phyloP scores from a whole-genome alignment of 2,329 filamentous ascomycete species.

The Hypoxylon sp. region DNA sequence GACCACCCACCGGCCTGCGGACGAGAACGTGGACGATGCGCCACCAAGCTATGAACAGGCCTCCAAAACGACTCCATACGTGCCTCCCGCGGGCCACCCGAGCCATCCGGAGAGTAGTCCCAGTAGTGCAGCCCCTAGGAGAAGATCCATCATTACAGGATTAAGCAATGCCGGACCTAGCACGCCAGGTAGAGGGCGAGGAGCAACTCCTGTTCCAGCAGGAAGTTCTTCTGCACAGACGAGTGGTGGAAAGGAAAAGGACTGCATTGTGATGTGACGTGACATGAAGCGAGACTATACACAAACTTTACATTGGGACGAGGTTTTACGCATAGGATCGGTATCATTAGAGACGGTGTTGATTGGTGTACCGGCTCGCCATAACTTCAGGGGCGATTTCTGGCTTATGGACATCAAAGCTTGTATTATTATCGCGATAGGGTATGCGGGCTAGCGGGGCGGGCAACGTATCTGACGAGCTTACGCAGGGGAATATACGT shows the following conservation, averaged over 20 bases:
- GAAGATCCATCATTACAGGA: constrained; percentile 35
- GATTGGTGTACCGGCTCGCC: constrained; percentile 14
- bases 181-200: constrained; percentile 58
- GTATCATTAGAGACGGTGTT: constrained; percentile 19
- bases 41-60: constrained; percentile 73
- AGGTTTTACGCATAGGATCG: constrained; percentile 7
- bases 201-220: constrained; percentile 36
- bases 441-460: constrained; percentile 3
- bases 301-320: constrained; percentile 5
- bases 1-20: constrained; percentile 57
- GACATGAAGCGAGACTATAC: not conserved
- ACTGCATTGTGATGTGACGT: constrained; percentile 52
- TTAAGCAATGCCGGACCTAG: constrained; percentile 46
- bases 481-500: constrained; percentile 29
- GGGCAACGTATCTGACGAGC: constrained; percentile 13
- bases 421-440: constrained; percentile 25
- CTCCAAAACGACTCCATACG: constrained; percentile 65
- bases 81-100: constrained; percentile 67
- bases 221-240: constrained; percentile 26
- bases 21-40: constrained; percentile 64
- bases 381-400: constrained; percentile 10
- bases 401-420: constrained; percentile 13
- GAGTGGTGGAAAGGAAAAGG: constrained; percentile 48
- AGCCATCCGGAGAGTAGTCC: constrained; percentile 62
- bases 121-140: constrained; percentile 42